Conservation (phyloP, 2,329 filamentous ascomycete species). For the Waltergamsia citrina region DNA sequence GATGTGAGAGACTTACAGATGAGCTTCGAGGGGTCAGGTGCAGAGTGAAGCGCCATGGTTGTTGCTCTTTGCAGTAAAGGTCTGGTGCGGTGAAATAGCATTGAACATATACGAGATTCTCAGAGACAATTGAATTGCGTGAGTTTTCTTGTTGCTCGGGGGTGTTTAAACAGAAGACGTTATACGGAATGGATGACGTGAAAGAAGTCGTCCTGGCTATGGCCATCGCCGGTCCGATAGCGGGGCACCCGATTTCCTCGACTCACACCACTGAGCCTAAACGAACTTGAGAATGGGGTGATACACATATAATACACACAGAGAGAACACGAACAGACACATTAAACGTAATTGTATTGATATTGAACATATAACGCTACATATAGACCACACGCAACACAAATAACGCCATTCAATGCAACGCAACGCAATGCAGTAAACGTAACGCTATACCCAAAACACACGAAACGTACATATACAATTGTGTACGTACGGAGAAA, state of each 20-base stretch:
- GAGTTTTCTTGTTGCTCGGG: too few species aligned
- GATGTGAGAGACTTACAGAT: conserved; percentile 30
- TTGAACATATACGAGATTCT: too few species aligned
- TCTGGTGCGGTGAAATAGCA: conserved; percentile 6
- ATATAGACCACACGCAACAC: conserved; percentile 1
- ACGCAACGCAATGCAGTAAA: too few species aligned
- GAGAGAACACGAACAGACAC: conserved; percentile 9
- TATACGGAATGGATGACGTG: too few species aligned
- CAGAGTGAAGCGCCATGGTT: conserved; percentile 35
- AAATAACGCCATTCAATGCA: neutral
- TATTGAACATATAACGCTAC: neutral
- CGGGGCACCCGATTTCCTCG: too few species aligned
- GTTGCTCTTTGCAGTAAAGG: conserved; percentile 3
- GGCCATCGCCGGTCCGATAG: too few species aligned
- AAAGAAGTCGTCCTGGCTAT: too few species aligned
- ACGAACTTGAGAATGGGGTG: neutral
- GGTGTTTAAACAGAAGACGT: too few species aligned
- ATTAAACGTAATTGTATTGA: conserved; percentile 3
- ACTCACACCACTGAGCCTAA: too few species aligned
- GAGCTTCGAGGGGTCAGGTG: conserved; percentile 30
- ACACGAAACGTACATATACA: conserved; percentile 6
- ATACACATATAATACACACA: conserved; percentile 6
- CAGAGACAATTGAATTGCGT: too few species aligned
- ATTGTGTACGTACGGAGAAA: conserved; percentile 1
- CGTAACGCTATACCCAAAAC: neutral